These are phyloP conservation scores for Thamnidium elegans DNA, from an alignment of 192 early-diverging fungal genomes.

Conservation along the genomic window DNA sequence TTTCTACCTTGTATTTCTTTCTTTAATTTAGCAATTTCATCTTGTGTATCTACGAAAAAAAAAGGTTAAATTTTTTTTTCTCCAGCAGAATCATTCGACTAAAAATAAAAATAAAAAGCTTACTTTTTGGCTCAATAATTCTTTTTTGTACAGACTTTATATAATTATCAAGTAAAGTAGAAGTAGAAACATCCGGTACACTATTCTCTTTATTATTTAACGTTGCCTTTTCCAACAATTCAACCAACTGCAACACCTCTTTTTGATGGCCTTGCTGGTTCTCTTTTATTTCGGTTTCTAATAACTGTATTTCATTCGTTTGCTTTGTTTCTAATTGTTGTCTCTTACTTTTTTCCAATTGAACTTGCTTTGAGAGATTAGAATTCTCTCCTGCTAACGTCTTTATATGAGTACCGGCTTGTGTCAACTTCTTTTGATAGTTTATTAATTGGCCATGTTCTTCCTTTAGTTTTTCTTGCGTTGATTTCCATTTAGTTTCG, in stretches of 20 bases:
- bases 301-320: background rate
- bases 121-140: background rate
- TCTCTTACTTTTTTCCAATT: background rate
- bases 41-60: background rate
- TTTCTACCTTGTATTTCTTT: background rate
- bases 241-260: background rate
- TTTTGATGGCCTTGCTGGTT: background rate
- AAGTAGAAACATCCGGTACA: conserved; percentile 9
- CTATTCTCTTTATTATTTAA: background rate
- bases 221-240: background rate
- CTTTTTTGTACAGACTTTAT: conserved; percentile 12
- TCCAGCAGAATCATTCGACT: background rate
- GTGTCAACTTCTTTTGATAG: conserved; percentile 31
- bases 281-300: background rate
- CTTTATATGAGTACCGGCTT: conserved; percentile 37
- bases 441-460: conserved; percentile 8
- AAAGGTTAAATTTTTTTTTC: background rate
- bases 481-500: background rate
- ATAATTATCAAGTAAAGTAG: conserved; percentile 13
- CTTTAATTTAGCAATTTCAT: conserved; percentile 1
- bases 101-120: background rate
- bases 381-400: conserved; percentile 28
- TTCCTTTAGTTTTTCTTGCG: conserved; percentile 8
- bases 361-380: background rate
- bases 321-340: background rate